These are phyloP conservation scores for Fusarium lateritium DNA, from an alignment of 2,329 filamentous ascomycete species.

Conservation along the genomic window DNA sequence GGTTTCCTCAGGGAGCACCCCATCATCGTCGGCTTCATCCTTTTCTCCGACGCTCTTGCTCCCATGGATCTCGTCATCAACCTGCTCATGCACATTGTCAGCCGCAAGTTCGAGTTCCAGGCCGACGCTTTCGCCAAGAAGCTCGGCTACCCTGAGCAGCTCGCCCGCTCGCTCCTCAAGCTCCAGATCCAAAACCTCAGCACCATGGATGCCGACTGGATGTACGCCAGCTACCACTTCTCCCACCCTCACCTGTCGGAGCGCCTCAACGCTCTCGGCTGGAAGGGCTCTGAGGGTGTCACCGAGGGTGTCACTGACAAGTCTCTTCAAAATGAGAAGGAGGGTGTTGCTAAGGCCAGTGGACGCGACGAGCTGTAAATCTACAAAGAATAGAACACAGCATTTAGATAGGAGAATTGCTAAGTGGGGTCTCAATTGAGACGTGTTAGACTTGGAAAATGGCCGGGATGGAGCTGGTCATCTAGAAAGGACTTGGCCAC, in stretches of 20 bases:
- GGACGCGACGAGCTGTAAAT: constrained; percentile 81
- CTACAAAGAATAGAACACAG: neutral
- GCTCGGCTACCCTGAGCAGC: constrained; percentile 86
- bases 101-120: constrained; percentile 95
- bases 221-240: constrained; percentile 99
- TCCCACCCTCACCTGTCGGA: constrained; percentile 97
- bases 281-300: constrained; percentile 75
- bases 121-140: constrained; percentile 90
- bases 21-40: constrained; percentile 96
- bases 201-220: constrained; percentile 98
- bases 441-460: constrained; percentile 18
- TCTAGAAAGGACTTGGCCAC: constrained; percentile 24
- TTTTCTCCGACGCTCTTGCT: constrained; percentile 96
- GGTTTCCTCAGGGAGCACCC: constrained; percentile 88
- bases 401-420: constrained; percentile 19
- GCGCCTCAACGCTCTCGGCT: constrained; percentile 90
- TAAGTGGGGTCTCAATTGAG: neutral
- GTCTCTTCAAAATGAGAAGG: constrained; percentile 54
- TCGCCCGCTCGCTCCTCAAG: constrained; percentile 92
- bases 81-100: constrained; percentile 95
- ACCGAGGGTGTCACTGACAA: constrained; percentile 56
- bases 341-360: constrained; percentile 74
- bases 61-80: constrained; percentile 97
- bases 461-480: constrained; percentile 17
- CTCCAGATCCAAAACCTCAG: constrained; percentile 98